phyloP scores from a whole-genome alignment of 2,329 filamentous ascomycete genomes.

The Xylaria sp. region DNA sequence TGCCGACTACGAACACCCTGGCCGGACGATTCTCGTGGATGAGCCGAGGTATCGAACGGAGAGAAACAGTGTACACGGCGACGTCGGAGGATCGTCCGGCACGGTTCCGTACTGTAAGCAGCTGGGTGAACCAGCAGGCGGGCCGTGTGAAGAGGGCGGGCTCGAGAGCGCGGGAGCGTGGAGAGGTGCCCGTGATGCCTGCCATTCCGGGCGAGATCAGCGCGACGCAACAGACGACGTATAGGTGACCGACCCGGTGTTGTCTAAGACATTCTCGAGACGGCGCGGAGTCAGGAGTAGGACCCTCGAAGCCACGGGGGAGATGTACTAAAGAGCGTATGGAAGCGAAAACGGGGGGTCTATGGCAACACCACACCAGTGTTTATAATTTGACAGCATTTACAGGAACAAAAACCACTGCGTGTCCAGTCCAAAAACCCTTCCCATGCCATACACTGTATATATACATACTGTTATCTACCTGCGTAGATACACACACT shows the following conservation, averaged over 20 bases:
- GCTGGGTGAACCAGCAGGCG: conserved; percentile 68
- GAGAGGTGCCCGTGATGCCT: conserved; percentile 33
- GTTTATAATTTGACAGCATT: background rate
- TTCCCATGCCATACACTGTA: background rate
- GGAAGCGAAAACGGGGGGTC: background rate
- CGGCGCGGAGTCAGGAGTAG: background rate
- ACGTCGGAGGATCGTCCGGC: conserved; percentile 57
- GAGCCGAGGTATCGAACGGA: conserved; percentile 33
- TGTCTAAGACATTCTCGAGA: background rate
- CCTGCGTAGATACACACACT: background rate
- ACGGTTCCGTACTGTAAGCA: conserved; percentile 60
- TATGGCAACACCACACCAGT: background rate
- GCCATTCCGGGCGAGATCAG: conserved; percentile 30
- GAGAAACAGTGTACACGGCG: conserved; percentile 57
- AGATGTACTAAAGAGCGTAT: background rate
- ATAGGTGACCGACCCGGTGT: conserved; percentile 22
- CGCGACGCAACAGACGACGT: conserved; percentile 27
- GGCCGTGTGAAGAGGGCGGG: conserved; percentile 54
- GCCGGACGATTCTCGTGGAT: conserved; percentile 42
- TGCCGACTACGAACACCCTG: conserved; percentile 19
- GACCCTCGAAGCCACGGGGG: background rate
- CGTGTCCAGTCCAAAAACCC: background rate
- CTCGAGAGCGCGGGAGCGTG: conserved; percentile 40
- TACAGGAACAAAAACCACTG: background rate
- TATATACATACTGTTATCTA: too few species aligned